Percentiles rank a stretch among this genome's conserved stretches.
phyloP scores from a whole-genome alignment of 2,329 filamentous ascomycete genomes.

The Exserohilum rostratum region DNA sequence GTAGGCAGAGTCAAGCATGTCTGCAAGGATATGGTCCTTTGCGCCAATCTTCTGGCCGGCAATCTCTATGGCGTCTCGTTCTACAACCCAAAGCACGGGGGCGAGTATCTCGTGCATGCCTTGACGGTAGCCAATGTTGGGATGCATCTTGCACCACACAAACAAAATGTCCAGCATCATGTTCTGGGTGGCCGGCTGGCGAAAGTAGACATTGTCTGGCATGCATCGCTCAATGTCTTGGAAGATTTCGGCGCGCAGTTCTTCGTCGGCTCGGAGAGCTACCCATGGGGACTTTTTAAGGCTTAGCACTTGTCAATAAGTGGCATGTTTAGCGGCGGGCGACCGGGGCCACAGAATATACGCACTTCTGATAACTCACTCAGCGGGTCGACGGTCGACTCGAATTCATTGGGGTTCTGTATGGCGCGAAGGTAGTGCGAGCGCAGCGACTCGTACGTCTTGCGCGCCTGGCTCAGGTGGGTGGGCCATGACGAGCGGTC shows the following conservation, averaged over 20 bases:
- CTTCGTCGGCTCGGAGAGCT: slow-evolving; percentile 82
- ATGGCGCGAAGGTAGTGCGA: slow-evolving; percentile 81
- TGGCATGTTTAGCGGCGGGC: slow-evolving; percentile 27
- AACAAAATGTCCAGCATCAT: slow-evolving; percentile 90
- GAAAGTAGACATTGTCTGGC: slow-evolving; percentile 90
- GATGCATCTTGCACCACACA: slow-evolving; percentile 91
- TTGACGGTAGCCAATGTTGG: slow-evolving; percentile 88
- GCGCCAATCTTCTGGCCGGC: slow-evolving; percentile 29
- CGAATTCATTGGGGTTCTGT: slow-evolving; percentile 80
- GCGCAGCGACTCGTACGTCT: slow-evolving; percentile 73
- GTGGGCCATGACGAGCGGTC: slow-evolving; percentile 71
- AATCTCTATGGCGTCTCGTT: slow-evolving; percentile 75
- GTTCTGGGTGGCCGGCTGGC: slow-evolving; percentile 75
- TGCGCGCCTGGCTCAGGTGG: slow-evolving; percentile 70
- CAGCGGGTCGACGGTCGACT: slow-evolving; percentile 78
- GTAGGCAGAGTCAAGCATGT: slow-evolving; percentile 71
- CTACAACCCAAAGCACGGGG: slow-evolving; percentile 82
- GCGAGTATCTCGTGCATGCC: slow-evolving; percentile 98
- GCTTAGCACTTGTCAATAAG: slow-evolving; percentile 57
- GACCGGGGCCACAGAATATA: slow-evolving; percentile 18
- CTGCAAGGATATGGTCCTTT: slow-evolving; percentile 35
- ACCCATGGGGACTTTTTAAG: slow-evolving; percentile 84
- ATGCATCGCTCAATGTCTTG: slow-evolving; percentile 92
- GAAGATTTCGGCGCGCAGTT: slow-evolving; percentile 82
- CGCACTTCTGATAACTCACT: slow-evolving; percentile 76